Percentiles rank a stretch among this genome's conserved stretches.
Conservation (phyloP, 805 yeast species). For the Ogataea thermomethanolica region DNA sequence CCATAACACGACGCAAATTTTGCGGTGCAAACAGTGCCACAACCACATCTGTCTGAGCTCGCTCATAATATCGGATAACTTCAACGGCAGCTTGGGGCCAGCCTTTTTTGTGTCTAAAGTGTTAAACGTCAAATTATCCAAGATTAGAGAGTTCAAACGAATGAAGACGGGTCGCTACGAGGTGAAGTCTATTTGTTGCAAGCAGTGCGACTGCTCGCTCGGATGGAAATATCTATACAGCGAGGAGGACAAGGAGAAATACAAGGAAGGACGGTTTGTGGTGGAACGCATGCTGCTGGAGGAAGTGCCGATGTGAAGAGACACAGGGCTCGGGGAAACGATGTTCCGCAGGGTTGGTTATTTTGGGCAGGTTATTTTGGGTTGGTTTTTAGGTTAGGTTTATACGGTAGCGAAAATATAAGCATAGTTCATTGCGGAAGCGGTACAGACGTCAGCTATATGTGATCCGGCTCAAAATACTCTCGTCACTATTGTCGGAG, state of each 20-base stretch:
- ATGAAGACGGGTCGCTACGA: conserved; percentile 35
- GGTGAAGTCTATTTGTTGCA: conserved; percentile 29
- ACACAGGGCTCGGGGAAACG: too few relatives aligned
- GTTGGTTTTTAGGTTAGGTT: conserved; percentile 1
- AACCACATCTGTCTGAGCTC: conserved; percentile 31
- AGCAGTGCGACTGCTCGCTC: conserved; percentile 29
- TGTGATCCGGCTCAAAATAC: background rate
- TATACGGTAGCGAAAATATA: conserved; percentile 1
- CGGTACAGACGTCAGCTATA: background rate
- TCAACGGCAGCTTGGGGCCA: conserved; percentile 33
- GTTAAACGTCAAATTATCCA: conserved; percentile 24
- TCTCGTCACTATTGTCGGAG: conserved; percentile 1
- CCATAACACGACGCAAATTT: conserved; percentile 19
- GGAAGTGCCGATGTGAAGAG: conserved; percentile 18
- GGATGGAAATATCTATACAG: conserved; percentile 36
- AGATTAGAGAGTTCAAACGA: conserved; percentile 22
- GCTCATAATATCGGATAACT: conserved; percentile 32
- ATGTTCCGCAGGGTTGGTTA: too few relatives aligned
- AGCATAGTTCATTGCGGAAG: background rate
- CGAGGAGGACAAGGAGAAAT: conserved; percentile 28
- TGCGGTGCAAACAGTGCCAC: conserved; percentile 33
- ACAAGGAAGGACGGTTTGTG: conserved; percentile 34
- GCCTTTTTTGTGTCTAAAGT: conserved; percentile 33
- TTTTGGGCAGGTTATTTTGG: too few relatives aligned
- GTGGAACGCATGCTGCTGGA: conserved; percentile 30